A percentile compares a stretch with the other conserved stretches of the same genome.
Conservation (phyloP, 805 yeast genomes). For the Torulaspora gathmanii region DNA sequence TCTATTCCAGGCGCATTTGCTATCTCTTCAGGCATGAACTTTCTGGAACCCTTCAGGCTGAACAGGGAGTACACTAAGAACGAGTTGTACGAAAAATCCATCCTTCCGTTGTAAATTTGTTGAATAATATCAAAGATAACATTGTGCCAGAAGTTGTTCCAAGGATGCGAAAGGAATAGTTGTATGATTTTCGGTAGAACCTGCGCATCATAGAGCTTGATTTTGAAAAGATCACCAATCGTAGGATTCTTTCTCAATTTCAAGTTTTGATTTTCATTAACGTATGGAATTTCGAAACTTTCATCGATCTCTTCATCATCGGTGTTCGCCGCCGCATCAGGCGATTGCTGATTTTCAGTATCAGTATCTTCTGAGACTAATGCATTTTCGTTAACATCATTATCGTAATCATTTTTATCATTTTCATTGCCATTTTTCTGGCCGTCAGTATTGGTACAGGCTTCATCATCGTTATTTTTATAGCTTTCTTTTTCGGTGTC, state of each 20-base stretch:
- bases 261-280: slow-evolving; percentile 38
- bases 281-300: slow-evolving; percentile 35
- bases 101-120: slow-evolving; percentile 84
- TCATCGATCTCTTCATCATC: slow-evolving; percentile 37
- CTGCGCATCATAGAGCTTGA: slow-evolving; percentile 69
- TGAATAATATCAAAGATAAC: slow-evolving; percentile 96
- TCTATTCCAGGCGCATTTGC: slow-evolving; percentile 37
- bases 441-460: slow-evolving; percentile 3
- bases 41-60: slow-evolving; percentile 19
- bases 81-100: slow-evolving; percentile 80
- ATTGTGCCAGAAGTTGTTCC: slow-evolving; percentile 96
- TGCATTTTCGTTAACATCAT: slow-evolving; percentile 9
- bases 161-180: slow-evolving; percentile 80
- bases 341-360: not conserved
- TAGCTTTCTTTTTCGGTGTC: not conserved
- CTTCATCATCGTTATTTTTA: slow-evolving; percentile 1
- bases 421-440: slow-evolving; percentile 11
- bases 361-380: slow-evolving; percentile 3
- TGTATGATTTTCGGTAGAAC: slow-evolving; percentile 63
- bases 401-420: slow-evolving; percentile 12
- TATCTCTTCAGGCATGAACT: slow-evolving; percentile 13
- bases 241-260: slow-evolving; percentile 55
- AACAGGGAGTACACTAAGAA: slow-evolving; percentile 48
- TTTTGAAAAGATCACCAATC: slow-evolving; percentile 83
- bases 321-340: slow-evolving; percentile 18